Conservation (phyloP, 2,329 filamentous ascomycete genomes). For the Coniochaeta sp. region DNA sequence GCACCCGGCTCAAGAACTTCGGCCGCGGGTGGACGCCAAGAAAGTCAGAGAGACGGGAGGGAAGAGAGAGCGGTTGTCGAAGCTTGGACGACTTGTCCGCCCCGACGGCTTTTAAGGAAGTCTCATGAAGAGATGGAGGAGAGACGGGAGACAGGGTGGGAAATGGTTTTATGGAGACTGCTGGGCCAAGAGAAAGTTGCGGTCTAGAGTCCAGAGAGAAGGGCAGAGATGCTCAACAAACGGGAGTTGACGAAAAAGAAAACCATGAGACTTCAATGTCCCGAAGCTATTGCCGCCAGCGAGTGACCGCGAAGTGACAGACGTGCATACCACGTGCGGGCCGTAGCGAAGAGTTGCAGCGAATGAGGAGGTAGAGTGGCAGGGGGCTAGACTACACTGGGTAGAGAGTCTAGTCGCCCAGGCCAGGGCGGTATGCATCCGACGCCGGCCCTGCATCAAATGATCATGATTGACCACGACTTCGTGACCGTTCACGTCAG, state of each 20-base stretch:
- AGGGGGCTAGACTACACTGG: no score
- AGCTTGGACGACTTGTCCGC: background rate
- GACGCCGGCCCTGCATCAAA: background rate
- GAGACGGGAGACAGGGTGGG: background rate
- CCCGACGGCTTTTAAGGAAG: background rate
- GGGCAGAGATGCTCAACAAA: background rate
- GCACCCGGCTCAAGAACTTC: background rate
- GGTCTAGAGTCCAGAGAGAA: no score
- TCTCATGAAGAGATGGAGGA: background rate
- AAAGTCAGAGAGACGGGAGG: background rate
- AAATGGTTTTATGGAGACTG: background rate
- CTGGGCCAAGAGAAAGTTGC: background rate
- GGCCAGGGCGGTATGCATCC: background rate
- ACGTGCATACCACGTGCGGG: background rate
- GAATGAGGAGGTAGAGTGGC: background rate
- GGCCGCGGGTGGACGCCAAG: background rate
- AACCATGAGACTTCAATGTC: background rate
- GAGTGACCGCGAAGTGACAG: no score
- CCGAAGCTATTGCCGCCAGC: no score
- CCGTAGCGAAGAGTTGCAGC: background rate
- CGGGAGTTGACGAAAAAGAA: background rate
- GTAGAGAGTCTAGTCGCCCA: no score
- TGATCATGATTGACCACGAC: background rate
- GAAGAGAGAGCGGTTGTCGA: background rate
- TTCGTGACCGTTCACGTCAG: background rate